Percentiles rank a stretch among this genome's conserved stretches.
phyloP scores from a whole-genome alignment of 2,329 filamentous ascomycete species.

The Colletotrichum magnum region DNA sequence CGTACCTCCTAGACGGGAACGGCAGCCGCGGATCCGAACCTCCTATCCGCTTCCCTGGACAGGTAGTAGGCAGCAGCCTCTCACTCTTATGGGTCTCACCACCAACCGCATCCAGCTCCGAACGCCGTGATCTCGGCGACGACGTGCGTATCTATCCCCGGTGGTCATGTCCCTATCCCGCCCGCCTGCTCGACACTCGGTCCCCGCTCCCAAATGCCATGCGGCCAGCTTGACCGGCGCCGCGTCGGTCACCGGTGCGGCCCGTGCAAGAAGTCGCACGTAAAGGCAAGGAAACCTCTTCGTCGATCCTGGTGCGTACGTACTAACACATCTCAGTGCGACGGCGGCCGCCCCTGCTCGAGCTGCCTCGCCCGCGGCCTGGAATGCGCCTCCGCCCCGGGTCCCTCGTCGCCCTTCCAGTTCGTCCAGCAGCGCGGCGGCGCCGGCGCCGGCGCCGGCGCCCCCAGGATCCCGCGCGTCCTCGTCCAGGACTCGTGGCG shows the following conservation, averaged over 20 bases:
- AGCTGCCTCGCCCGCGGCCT: conserved; percentile 10
- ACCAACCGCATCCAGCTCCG: too few species aligned
- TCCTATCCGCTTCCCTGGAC: too few species aligned
- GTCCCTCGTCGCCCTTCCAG: neutral
- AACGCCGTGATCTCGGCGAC: too few species aligned
- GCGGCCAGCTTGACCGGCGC: conserved; percentile 28
- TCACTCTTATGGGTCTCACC: too few species aligned
- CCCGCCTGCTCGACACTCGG: neutral
- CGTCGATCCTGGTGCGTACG: too few species aligned
- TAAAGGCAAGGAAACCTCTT: too few species aligned
- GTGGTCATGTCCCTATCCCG: neutral
- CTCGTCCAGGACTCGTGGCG: conserved; percentile 19
- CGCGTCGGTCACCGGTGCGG: conserved; percentile 18
- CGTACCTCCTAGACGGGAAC: too few species aligned
- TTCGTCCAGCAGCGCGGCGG: conserved; percentile 1
- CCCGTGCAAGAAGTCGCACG: conserved; percentile 17
- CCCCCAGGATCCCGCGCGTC: neutral
- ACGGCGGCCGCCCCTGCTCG: conserved; percentile 24
- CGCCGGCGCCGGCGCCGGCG: neutral
- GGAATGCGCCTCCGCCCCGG: conserved; percentile 1
- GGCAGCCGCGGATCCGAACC: too few species aligned
- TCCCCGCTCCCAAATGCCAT: conserved; percentile 24
- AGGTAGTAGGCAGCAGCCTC: too few species aligned
- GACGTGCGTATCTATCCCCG: too few species aligned
- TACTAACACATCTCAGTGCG: conserved; percentile 5